phyloP scores from a whole-genome alignment of 257 asterid genomes.

The Anisodus acutangulus region DNA sequence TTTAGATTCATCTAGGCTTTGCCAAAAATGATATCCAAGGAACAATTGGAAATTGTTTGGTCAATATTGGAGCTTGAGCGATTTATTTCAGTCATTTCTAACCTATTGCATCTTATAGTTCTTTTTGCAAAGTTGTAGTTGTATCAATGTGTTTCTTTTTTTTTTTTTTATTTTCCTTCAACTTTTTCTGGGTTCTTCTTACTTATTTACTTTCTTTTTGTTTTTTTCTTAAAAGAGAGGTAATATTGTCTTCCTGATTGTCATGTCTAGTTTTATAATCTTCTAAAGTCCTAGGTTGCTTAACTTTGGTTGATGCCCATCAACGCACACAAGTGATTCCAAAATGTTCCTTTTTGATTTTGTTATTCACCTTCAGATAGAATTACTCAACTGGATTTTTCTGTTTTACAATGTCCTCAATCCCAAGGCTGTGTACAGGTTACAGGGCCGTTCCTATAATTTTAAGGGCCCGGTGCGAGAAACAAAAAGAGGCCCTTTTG shows the following conservation, averaged over 20 bases:
- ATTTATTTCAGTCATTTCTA: background rate
- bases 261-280: constrained; percentile 5
- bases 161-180: background rate
- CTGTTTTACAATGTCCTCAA: constrained; percentile 4
- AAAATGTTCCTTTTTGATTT: constrained; percentile 10
- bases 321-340: background rate
- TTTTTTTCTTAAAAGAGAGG: background rate
- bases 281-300: background rate
- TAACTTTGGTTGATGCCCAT: constrained; percentile 24
- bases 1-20: constrained; percentile 7
- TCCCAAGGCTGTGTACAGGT: background rate
- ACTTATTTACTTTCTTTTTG: background rate
- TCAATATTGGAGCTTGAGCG: background rate
- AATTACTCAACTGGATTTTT: constrained; percentile 8
- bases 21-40: constrained; percentile 5
- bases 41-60: constrained; percentile 12
- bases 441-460: background rate
- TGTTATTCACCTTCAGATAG: background rate
- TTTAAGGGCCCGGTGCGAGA: no score
- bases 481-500: no score
- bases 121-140: background rate
- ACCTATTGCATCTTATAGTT: background rate
- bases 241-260: background rate
- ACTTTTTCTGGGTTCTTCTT: background rate
- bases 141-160: background rate